Evolutionary conservation across 2,329 filamentous ascomycete species (phyloP).

Genomic region (Dichotomopilus funicola): DNA sequence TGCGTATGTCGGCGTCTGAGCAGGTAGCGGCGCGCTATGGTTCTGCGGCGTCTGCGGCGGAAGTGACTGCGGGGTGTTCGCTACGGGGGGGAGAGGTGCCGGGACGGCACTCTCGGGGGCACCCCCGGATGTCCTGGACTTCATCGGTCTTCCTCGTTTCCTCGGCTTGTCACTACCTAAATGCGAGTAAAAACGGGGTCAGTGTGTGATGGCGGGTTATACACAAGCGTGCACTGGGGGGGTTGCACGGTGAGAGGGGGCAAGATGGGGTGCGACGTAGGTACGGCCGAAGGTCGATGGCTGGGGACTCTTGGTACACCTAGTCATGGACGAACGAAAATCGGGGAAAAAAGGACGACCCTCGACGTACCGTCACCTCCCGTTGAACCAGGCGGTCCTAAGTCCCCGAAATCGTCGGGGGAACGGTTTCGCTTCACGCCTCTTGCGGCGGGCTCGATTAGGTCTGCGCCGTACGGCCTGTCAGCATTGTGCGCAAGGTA

Average conservation of each 20-base stretch:
- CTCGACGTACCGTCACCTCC: conserved; percentile 68
- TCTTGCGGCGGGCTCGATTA: conserved; percentile 50
- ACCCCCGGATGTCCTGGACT: conserved; percentile 45
- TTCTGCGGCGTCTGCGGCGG: conserved; percentile 44
- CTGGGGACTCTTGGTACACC: conserved; percentile 16
- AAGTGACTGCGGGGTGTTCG: conserved; percentile 26
- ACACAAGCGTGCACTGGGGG: conserved; percentile 16
- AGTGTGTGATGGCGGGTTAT: conserved; percentile 25
- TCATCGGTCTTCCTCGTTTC: conserved; percentile 59
- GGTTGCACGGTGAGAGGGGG: not conserved
- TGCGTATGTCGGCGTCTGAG: conserved; percentile 37
- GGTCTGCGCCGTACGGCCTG: conserved; percentile 36
- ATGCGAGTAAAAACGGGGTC: conserved; percentile 29
- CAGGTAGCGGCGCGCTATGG: conserved; percentile 40
- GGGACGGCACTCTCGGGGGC: conserved; percentile 53
- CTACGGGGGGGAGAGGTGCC: conserved; percentile 39
- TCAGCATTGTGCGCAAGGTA: conserved; percentile 25
- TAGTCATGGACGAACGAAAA: conserved; percentile 12
- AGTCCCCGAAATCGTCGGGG: conserved; percentile 57
- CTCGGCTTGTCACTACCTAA: conserved; percentile 42
- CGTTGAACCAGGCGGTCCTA: conserved; percentile 46
- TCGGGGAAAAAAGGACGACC: conserved; percentile 31
- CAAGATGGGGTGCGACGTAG: conserved; percentile 18
- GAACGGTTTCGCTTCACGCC: conserved; percentile 76
- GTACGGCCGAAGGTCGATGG: conserved; percentile 28